These are phyloP conservation scores for Daedaleopsis nitida DNA, from an alignment of 768 basidiomycete species.

Conservation along the genomic window DNA sequence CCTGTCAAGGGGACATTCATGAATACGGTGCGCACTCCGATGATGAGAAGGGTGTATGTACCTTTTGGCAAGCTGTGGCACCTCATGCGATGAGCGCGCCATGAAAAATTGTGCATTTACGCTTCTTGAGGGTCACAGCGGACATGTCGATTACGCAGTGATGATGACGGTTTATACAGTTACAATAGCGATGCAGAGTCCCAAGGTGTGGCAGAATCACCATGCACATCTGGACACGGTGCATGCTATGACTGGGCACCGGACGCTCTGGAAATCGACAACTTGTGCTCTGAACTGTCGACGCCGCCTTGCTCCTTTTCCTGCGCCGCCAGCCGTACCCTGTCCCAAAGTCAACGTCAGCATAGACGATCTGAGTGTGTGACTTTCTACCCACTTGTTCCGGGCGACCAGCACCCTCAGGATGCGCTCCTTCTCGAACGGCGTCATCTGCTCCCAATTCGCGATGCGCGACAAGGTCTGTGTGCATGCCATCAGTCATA, in stretches of 20 bases:
- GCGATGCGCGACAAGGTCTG: constrained; percentile 68
- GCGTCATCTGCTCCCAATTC: constrained; percentile 63
- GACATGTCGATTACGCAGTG: too few species aligned
- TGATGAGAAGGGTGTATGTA: too few species aligned
- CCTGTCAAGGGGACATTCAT: too few species aligned
- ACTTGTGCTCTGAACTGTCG: neutral
- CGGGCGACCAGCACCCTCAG: constrained; percentile 54
- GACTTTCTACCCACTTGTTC: constrained; percentile 43
- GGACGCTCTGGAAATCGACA: constrained; percentile 31
- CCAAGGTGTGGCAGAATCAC: too few species aligned
- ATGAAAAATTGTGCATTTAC: too few species aligned
- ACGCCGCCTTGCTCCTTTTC: constrained; percentile 5
- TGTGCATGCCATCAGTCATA: neutral
- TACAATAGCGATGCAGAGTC: too few species aligned
- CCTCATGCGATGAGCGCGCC: too few species aligned
- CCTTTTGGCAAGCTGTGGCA: too few species aligned
- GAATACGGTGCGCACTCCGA: too few species aligned
- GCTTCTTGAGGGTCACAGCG: too few species aligned
- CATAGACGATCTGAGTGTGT: neutral
- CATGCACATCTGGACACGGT: neutral
- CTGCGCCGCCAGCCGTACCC: constrained; percentile 22
- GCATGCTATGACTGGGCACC: neutral
- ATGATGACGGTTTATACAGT: too few species aligned
- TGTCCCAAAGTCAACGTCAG: neutral
- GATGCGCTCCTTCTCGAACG: constrained; percentile 57